phyloP scores from a whole-genome alignment of 2,329 filamentous ascomycete species.

The Thielaviopsis musarum region DNA sequence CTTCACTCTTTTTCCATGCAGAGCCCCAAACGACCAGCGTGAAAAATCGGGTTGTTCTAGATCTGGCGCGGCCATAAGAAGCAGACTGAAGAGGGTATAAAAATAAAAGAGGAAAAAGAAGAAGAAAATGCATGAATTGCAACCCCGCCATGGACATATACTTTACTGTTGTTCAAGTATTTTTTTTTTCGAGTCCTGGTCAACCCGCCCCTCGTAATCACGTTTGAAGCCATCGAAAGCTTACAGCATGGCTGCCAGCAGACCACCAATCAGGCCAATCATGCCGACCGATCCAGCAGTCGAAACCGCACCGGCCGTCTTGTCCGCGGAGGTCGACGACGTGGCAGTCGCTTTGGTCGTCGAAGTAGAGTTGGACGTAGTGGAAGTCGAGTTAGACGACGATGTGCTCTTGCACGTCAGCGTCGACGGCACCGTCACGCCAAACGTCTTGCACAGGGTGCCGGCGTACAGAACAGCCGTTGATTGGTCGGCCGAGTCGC shows the following conservation, averaged over 20 bases:
- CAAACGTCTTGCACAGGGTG: conserved; percentile 22
- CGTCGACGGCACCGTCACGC: conserved; percentile 21
- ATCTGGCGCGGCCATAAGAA: too few species aligned
- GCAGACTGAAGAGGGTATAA: not conserved
- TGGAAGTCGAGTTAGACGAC: not conserved
- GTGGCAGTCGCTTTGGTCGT: not conserved
- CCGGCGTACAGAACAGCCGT: conserved; percentile 23
- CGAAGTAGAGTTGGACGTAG: not conserved
- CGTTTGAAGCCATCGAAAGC: not conserved
- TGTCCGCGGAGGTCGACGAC: not conserved
- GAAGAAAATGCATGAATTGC: not conserved
- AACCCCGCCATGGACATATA: not conserved
- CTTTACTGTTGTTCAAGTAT: not conserved
- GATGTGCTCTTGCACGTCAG: conserved; percentile 20
- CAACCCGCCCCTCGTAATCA: not conserved
- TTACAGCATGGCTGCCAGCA: conserved; percentile 11
- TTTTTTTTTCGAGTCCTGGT: not conserved
- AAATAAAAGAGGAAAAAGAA: not conserved
- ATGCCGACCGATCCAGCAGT: not conserved
- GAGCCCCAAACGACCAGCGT: too few species aligned
- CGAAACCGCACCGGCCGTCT: not conserved
- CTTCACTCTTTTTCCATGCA: too few species aligned
- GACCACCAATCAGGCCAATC: conserved; percentile 7
- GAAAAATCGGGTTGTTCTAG: too few species aligned
- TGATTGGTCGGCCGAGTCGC: conserved; percentile 19